Base-by-base conservation (phyloP, 306 rosid species). In the Acmispon strigosus region DNA sequence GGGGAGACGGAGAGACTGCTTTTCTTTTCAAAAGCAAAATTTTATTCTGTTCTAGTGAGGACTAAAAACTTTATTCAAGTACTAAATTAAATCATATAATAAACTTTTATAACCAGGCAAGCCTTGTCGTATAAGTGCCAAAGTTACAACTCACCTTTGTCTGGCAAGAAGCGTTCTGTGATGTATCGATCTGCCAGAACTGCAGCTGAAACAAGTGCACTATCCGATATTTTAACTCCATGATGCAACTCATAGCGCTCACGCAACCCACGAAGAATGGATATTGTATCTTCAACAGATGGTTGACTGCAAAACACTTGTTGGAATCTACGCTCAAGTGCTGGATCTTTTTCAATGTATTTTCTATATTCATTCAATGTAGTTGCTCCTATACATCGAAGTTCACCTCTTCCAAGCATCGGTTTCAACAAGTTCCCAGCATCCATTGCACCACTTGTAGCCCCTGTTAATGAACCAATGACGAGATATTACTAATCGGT, bases 401-500 rank as follows among this genome's bases (percentile, higher is more conserved):
- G 99, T 81, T 95, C 99, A 32, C 99, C 99, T 55, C 97, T 78
- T 58, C 99, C 99, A 69, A 95, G 97, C 97, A 95, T 95, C 4
- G 96, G 97, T 79, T 95, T 95, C 87, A 91, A 83, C 78, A 95
- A 84, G 81, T 95, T 95, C 57, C 97, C 96, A 72, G 99, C 99
- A 84, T 95, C 99, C 99, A 91, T 91, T 15, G 99, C 99, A 82
- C 97, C 99, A 78, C 87, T 81, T 52, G 97, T 91, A 78, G 99
- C 99, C 74, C 99, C 97, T 95, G 16, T 52, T 77, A 68, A 57
- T 27, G 32, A 81, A 82, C 44, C 66, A 80, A 75, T 64, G 52
- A 69, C 76, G 62, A 49, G 61, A 68, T 37, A 58, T 78, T 42
- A 60, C 45, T 59, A 54, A 43, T 65, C 36, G 54, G 43, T 44